Evolutionary conservation across 192 early-diverging fungal species (phyloP), one percentile per base, ranked within the genome.

Genomic region (Allomyces arbusculus): DNA sequence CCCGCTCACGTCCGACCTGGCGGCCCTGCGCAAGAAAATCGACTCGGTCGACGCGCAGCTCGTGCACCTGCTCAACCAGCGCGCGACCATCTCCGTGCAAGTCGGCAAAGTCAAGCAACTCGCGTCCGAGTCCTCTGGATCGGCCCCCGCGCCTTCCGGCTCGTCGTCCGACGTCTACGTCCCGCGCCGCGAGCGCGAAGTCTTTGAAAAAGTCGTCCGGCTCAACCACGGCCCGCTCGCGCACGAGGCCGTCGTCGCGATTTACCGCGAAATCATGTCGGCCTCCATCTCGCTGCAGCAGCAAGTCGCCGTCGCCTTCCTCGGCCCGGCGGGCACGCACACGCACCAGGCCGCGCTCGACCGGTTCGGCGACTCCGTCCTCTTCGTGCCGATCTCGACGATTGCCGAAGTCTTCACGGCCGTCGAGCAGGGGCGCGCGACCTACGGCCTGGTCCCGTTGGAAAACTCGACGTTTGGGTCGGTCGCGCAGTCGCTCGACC

Each of bases 381-480:
- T 76, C 9, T 88, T 87, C 69, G 76, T 85, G 10, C 79, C 87
- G 4, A 80, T 86, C 63, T 71, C 74, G 28, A 77, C 79, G 44
- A 89, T 91, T 43, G 76, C 80, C 68, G 90, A 89, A 65, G 88
- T 97, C 1, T 87, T 95, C 72, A 78, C 76, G 23, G 84, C 86
- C 0, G 87, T 89, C 1, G 86, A 84, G 69, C 78, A 79, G 10
- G 86, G 86, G 24, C 79, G 77, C 25, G 78, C 83, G 4, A 89
- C 86, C n/a, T 95, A 91, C 68, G 91, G 91, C 8, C 73, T 97
- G 64, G 87, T 97, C 6, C 95, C 95, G 2, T 91, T 92, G 72
- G 95, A 97, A 72, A 97, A 97, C 75, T 95, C 93, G 10, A 89
- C 86, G 22, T 83, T 79, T 76, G 94, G 94, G 45, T 81, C 82